Base-by-base conservation (phyloP, 129 eudicot species). In the Saposhnikovia divaricata region DNA sequence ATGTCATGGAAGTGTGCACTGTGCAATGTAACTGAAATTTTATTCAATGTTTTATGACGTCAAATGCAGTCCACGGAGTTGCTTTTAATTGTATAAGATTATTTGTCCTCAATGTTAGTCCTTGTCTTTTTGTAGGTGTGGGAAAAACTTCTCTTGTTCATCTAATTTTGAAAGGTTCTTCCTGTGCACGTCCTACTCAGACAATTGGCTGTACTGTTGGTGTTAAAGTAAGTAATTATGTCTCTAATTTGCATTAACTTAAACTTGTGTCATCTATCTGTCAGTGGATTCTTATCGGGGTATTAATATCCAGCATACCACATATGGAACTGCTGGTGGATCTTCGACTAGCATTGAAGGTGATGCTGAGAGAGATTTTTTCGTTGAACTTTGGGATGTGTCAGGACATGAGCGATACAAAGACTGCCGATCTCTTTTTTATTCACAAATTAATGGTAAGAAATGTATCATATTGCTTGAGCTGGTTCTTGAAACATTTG, bases 71-170 rank as follows among this genome's bases (percentile, higher is more conserved):
- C 5, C 5, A 39, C 3, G 42, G 42, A 39, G 2, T 39, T 39
- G 42, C 42, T 39, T 39, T 39, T 39, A 39, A 25, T 70, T 8
- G 69, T 71, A 39, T 57, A 63, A 25, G 28, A n/a, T 66, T 59
- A 10, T 39, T 61, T 76, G 65, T 43, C 70, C 74, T 72, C 65
- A 76, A 59, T 46, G 61, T 39, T 51, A 48, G 55, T 83, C 65
- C 76, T 70, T 61, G 15, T 61, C 34, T 61, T 78, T 27, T 74
- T 75, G 48, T 59, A 94, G 98, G 98, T 83, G 96, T 91, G 84
- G 98, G 98, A 38, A 91, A 94, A 80, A 94, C 97, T 80, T 94
- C 98, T 85, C 93, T 94, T 80, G 98, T 91, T 61, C 91, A 94
- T 89, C 87, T 94, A 81, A 94, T 94, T 73, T 77, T 90, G 82